Evolutionary conservation across 441 rosid species (phyloP), one percentile per base, ranked within the genome.

Genomic region (Arabidopsis lyrata): DNA sequence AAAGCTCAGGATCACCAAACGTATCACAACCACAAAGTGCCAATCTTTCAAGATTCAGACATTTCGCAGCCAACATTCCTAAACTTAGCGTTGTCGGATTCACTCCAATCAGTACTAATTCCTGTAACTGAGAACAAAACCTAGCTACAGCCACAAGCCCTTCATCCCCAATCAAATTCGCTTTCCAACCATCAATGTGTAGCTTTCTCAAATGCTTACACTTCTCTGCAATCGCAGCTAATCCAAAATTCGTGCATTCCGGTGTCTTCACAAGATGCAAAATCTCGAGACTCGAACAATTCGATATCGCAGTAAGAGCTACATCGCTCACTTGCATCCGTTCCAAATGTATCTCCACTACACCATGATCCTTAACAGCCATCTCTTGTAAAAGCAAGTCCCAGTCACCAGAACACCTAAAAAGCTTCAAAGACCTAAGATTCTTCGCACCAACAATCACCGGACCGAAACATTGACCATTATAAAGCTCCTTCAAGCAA

Each of bases 1-100:
- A 74, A 58, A 74, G 77, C 67, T 83, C 90, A 8, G 32, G n/a
- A 61, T 88, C 90, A 20, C 88, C 86, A 7, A 88, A 85, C 0
- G 86, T 54, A 5, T 83, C 88, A 3, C 83, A 73, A 53, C 81
- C 73, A 38, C 90, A 86, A 20, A 88, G 81, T 0, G 93, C 93
- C 63, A 88, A 61, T 73, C 89, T 70, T 63, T 88, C 87, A 5
- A 88, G 85, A 16, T 34, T 56, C 16, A 14, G 77, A 73, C 87
- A 88, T 42, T 80, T 88, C 3, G 82, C 48, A 29, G 88, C 86
- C 60, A 88, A 67, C 57, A 75, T 53, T 44, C 50, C 69, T 68
- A 75, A 35, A 14, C 78, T 68, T 11, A 54, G n/a, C 70, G 41
- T 77, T 8, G 22, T 86, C 60, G 64, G 84, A 72, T 14, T 75